phyloP scores from a whole-genome alignment of 208 protist genomes.

The Wallacemonas collosoma region DNA sequence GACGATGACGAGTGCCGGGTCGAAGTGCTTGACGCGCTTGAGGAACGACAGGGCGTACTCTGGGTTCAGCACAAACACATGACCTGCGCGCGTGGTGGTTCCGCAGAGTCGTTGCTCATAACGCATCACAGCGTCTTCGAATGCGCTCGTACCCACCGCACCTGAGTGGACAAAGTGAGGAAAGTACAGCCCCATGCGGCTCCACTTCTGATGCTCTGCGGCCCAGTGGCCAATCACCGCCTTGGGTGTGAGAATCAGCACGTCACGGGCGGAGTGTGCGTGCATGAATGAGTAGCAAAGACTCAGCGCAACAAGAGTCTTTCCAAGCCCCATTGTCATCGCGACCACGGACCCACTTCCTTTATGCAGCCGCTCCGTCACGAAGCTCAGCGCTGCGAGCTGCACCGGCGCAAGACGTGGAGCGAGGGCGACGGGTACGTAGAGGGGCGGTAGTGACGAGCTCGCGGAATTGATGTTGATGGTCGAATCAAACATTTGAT shows the following conservation, averaged over 20 bases:
- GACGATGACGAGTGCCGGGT: constrained; percentile 76
- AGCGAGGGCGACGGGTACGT: constrained; percentile 52
- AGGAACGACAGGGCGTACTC: constrained; percentile 59
- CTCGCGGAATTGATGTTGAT: constrained; percentile 78
- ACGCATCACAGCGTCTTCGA: constrained; percentile 46
- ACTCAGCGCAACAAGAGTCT: constrained; percentile 84
- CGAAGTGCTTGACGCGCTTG: constrained; percentile 48
- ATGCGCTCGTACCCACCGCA: constrained; percentile 32
- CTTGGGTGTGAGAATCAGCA: constrained; percentile 85
- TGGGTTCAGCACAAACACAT: constrained; percentile 82
- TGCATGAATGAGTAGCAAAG: constrained; percentile 75
- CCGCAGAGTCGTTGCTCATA: constrained; percentile 58
- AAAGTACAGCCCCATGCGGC: constrained; percentile 61
- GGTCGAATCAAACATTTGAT: constrained; percentile 24
- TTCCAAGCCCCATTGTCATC: constrained; percentile 92
- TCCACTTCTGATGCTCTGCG: constrained; percentile 76
- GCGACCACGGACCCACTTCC: constrained; percentile 80
- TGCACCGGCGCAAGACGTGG: constrained; percentile 65
- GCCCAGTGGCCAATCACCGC: constrained; percentile 82
- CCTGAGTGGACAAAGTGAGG: constrained; percentile 64
- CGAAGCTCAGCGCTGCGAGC: constrained; percentile 77
- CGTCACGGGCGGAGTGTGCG: constrained; percentile 37
- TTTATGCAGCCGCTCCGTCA: constrained; percentile 48
- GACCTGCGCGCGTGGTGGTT: constrained; percentile 28
- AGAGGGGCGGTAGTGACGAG: constrained; percentile 53